Percentiles rank a stretch among this genome's conserved stretches.
These are phyloP conservation scores for Lojkania enalia DNA, from an alignment of 2,329 filamentous ascomycete genomes.

Conservation along the genomic window DNA sequence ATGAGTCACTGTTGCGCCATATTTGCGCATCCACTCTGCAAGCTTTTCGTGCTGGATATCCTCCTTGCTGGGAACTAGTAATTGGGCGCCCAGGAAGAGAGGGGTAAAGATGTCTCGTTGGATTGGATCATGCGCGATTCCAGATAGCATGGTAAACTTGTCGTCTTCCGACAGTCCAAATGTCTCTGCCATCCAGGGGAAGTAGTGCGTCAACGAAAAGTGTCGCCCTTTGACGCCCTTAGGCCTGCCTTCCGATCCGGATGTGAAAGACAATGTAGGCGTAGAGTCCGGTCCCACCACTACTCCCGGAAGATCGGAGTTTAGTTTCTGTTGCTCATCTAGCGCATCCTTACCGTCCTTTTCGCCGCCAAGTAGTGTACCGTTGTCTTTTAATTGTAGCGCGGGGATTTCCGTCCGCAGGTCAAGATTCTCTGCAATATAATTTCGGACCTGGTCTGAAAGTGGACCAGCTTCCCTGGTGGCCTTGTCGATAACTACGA, in stretches of 20 bases:
- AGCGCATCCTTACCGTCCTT: conserved; percentile 70
- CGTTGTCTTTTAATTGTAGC: conserved; percentile 71
- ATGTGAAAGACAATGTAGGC: conserved; percentile 67
- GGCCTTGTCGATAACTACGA: conserved; percentile 74
- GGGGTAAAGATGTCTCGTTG: conserved; percentile 85
- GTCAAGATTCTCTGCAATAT: conserved; percentile 71
- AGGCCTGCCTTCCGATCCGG: conserved; percentile 74
- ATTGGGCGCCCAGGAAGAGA: conserved; percentile 78
- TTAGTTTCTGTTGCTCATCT: conserved; percentile 55
- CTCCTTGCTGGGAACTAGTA: conserved; percentile 78
- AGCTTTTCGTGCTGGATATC: conserved; percentile 85
- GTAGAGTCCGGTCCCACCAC: conserved; percentile 84
- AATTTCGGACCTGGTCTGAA: conserved; percentile 63
- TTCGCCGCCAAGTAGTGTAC: conserved; percentile 69
- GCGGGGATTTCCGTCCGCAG: conserved; percentile 76
- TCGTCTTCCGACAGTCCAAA: conserved; percentile 75
- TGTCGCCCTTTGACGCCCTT: conserved; percentile 89
- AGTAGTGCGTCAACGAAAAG: conserved; percentile 83
- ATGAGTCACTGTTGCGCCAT: conserved; percentile 78
- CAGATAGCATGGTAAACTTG: conserved; percentile 80
- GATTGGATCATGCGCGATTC: conserved; percentile 74
- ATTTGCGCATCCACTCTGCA: conserved; percentile 83
- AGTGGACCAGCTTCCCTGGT: conserved; percentile 68
- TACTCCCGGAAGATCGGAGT: conserved; percentile 66
- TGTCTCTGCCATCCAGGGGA: conserved; percentile 86